Conservation (phyloP, 1,139 yeast species). For the Zygotorulaspora mrakii region DNA sequence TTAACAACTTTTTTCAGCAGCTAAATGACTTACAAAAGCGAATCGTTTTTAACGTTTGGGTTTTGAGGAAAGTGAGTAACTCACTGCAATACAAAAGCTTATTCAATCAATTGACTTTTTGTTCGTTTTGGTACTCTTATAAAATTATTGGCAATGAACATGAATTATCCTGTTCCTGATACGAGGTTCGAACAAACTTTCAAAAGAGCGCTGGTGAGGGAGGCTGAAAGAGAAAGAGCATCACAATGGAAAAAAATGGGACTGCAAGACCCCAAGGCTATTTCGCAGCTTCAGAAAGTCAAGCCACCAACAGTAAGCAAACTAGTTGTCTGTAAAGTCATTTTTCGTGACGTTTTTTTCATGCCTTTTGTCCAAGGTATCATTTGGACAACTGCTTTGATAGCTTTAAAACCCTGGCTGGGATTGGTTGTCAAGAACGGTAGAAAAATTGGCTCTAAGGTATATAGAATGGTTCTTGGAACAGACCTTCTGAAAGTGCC, state of each 20-base stretch:
- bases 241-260: conserved; percentile 14
- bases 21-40: neutral
- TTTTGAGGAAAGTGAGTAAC: too few species aligned
- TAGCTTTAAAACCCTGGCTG: conserved; percentile 45
- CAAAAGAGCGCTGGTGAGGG: conserved; percentile 43
- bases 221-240: conserved; percentile 23
- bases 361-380: conserved; percentile 67
- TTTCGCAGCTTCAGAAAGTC: conserved; percentile 12
- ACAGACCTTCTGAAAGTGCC: conserved; percentile 14
- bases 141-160: conserved; percentile 6
- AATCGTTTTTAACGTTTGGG: neutral
- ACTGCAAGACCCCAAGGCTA: conserved; percentile 12
- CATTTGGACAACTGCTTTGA: conserved; percentile 42
- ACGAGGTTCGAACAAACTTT: conserved; percentile 62
- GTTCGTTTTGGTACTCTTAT: too few species aligned
- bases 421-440: conserved; percentile 31
- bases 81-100: too few species aligned
- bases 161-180: conserved; percentile 49
- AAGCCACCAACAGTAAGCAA: conserved; percentile 12
- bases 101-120: too few species aligned
- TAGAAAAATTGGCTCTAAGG: conserved; percentile 18
- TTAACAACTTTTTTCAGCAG: conserved; percentile 1
- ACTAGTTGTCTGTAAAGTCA: conserved; percentile 46
- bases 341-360: conserved; percentile 60
- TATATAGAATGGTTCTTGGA: conserved; percentile 20